These are phyloP conservation scores for Metarhizium rileyi DNA, from an alignment of 2,329 filamentous ascomycete species.

Conservation along the genomic window DNA sequence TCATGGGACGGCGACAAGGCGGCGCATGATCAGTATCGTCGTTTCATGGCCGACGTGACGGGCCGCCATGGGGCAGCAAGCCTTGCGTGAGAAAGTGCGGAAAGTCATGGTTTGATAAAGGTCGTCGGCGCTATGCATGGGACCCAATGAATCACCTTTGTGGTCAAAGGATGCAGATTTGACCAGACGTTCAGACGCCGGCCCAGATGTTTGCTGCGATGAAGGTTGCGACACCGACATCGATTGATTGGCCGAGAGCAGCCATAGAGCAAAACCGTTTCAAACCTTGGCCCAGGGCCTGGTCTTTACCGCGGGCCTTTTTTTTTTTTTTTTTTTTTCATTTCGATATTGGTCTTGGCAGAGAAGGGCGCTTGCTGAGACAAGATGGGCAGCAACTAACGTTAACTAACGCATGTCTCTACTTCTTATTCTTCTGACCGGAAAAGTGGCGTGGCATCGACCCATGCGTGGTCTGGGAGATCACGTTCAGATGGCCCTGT, in stretches of 20 bases:
- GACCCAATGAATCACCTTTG: background rate
- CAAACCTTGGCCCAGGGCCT: background rate
- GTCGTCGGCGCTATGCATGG: background rate
- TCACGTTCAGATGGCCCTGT: no score
- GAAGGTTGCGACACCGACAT: background rate
- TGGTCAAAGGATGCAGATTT: background rate
- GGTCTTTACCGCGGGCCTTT: background rate
- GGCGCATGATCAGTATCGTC: background rate
- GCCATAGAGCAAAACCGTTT: background rate
- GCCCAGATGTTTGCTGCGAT: background rate
- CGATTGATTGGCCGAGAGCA: background rate
- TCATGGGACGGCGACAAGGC: background rate
- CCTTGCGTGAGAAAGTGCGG: background rate
- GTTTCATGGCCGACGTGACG: slow-evolving; percentile 5
- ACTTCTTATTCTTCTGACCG: no score
- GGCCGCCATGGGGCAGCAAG: background rate
- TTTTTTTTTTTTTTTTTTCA: no score
- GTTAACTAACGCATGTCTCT: no score
- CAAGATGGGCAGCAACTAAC: background rate
- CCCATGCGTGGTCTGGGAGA: no score
- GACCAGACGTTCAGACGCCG: background rate
- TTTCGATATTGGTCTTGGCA: no score
- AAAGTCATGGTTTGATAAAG: no score
- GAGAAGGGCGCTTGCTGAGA: background rate
- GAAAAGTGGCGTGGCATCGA: no score